Evolutionary conservation across 768 basidiomycete genomes (phyloP).

Genomic region (Erythrobasidium yunnanense): DNA sequence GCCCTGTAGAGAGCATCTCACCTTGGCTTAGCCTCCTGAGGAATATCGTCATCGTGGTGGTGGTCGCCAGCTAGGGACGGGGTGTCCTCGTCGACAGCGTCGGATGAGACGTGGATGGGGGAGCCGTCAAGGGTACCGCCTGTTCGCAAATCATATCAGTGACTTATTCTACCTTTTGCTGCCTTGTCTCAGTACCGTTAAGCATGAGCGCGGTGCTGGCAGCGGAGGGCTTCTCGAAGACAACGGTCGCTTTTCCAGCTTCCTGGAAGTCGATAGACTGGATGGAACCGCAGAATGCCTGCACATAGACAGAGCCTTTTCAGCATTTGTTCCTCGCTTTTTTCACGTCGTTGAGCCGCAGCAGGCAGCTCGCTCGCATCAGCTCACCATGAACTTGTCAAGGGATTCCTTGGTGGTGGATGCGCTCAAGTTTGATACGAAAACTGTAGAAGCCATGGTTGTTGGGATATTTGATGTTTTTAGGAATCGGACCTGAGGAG

Average conservation of each 20-base stretch:
- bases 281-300: conserved; percentile 68
- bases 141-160: conserved; percentile 36
- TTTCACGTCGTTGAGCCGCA: neutral
- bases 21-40: conserved; percentile 59
- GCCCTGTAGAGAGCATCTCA: conserved; percentile 25
- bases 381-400: conserved; percentile 26
- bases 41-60: conserved; percentile 32
- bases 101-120: conserved; percentile 50
- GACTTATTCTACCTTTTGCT: neutral
- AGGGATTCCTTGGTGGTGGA: conserved; percentile 30
- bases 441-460: conserved; percentile 19
- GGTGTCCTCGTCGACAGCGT: conserved; percentile 39
- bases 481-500: no score
- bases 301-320: neutral
- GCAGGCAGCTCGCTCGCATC: neutral
- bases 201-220: conserved; percentile 80
- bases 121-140: conserved; percentile 66
- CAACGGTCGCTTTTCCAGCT: conserved; percentile 54
- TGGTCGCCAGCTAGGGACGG: conserved; percentile 22
- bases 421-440: conserved; percentile 19
- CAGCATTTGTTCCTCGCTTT: neutral
- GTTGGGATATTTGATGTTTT: neutral
- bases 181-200: conserved; percentile 31
- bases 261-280: conserved; percentile 41
- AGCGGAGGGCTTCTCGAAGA: conserved; percentile 72